A percentile compares a stretch with the other conserved stretches of the same genome.
phyloP scores from a whole-genome alignment of 495 filamentous ascomycete genomes.

The Durotheca rogersii region DNA sequence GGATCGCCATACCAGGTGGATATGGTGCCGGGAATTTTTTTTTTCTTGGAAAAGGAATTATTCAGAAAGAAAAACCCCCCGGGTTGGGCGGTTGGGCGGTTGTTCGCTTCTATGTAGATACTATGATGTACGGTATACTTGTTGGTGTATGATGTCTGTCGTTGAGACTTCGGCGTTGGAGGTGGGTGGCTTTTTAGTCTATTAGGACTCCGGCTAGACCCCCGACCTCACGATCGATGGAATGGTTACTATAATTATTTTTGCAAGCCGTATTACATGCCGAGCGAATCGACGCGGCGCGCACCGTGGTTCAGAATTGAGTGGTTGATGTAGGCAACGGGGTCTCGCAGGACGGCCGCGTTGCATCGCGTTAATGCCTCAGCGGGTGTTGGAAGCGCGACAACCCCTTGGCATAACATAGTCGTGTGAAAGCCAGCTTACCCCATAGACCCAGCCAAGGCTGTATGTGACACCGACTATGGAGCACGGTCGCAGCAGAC shows the following conservation, averaged over 20 bases:
- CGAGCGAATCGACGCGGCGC: neutral
- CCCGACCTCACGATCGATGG: constrained; percentile 33
- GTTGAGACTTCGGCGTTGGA: constrained; percentile 6
- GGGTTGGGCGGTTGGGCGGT: constrained; percentile 2
- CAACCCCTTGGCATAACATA: neutral
- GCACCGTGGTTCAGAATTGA: neutral
- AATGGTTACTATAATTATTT: constrained; percentile 14
- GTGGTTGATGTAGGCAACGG: neutral
- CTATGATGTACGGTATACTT: constrained; percentile 3
- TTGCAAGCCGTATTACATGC: constrained; percentile 1
- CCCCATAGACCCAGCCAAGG: constrained; percentile 10
- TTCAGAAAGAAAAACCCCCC: no score
- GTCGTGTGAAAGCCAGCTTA: constrained; percentile 9
- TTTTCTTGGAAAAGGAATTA: no score
- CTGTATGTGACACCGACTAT: constrained; percentile 19
- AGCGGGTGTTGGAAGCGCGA: neutral
- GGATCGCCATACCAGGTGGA: no score
- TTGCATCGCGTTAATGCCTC: neutral
- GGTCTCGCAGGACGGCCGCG: neutral
- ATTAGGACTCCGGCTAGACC: constrained; percentile 18
- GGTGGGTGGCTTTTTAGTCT: constrained; percentile 11
- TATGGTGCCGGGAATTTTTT: constrained; percentile 15
- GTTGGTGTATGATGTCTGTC: constrained; percentile 10
- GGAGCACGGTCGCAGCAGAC: constrained; percentile 15
- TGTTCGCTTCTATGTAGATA: constrained; percentile 4